Conservation (phyloP, 2,329 filamentous ascomycete genomes). For the Scedosporium minutisporum region DNA sequence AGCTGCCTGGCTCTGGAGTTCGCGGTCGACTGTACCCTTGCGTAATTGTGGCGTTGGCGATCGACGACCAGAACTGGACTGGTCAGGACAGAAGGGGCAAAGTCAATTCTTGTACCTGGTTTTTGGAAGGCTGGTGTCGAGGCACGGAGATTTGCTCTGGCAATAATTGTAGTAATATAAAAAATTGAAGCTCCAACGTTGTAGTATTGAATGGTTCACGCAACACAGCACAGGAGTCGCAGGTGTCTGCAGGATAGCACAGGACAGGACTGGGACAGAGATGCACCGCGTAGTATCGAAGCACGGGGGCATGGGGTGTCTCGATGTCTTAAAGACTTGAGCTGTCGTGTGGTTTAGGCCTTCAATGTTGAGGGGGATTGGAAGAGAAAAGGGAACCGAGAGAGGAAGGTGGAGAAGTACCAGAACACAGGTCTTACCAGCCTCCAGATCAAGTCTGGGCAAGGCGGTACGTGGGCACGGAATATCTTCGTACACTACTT, state of each 20-base stretch:
- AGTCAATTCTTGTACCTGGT: neutral
- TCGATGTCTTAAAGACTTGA: neutral
- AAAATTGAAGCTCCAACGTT: too few species aligned
- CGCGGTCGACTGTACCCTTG: neutral
- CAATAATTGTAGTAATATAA: too few species aligned
- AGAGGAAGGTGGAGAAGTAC: conserved; percentile 1
- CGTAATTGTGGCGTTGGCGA: neutral
- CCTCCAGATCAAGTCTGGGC: too few species aligned
- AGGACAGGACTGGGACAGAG: neutral
- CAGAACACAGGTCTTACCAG: too few species aligned
- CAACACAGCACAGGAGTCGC: too few species aligned
- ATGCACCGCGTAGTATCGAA: neutral
- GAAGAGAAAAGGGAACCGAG: neutral
- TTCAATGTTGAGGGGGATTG: conserved; percentile 17
- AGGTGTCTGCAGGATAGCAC: too few species aligned
- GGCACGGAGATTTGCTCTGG: too few species aligned
- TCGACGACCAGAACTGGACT: neutral
- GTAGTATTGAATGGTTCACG: too few species aligned
- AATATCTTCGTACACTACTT: too few species aligned
- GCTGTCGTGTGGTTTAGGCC: conserved; percentile 11
- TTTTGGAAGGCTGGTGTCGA: too few species aligned
- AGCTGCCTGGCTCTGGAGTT: neutral
- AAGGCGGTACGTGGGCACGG: too few species aligned
- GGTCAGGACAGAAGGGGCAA: neutral
- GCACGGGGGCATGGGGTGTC: neutral